Conservation (phyloP, 108 stramenopile species). For the Ochromonas danica region DNA sequence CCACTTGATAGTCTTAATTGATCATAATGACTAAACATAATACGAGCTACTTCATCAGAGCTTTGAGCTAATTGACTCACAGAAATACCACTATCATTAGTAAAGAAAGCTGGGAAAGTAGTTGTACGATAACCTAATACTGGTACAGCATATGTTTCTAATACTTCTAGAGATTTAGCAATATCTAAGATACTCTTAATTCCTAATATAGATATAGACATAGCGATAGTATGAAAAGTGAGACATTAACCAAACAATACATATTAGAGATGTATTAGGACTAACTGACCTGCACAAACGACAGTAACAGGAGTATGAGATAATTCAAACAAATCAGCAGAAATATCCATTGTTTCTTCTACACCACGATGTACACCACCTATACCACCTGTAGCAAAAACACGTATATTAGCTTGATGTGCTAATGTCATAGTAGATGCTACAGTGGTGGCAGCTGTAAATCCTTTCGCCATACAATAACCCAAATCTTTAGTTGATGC, state of each 20-base stretch:
- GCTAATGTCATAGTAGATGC: conserved; percentile 88
- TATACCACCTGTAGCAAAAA: conserved; percentile 76
- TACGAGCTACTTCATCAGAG: conserved; percentile 70
- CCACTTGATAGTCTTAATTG: conserved; percentile 67
- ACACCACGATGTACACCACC: conserved; percentile 91
- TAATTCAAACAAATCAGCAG: conserved; percentile 88
- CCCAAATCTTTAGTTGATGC: conserved; percentile 86
- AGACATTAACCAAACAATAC: too few species aligned
- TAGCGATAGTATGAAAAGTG: too few species aligned
- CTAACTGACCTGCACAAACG: conserved; percentile 91
- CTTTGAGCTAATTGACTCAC: conserved; percentile 68
- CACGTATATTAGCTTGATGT: conserved; percentile 73
- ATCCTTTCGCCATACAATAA: conserved; percentile 52
- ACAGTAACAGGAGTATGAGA: conserved; percentile 82
- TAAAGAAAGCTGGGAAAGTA: conserved; percentile 96
- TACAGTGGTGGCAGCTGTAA: conserved; percentile 82
- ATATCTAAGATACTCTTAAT: conserved; percentile 96
- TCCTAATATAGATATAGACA: too few species aligned
- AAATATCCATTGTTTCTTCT: conserved; percentile 74
- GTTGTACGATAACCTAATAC: conserved; percentile 68
- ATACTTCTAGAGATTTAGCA: conserved; percentile 81
- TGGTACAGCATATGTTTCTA: conserved; percentile 91
- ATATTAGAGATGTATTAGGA: too few species aligned
- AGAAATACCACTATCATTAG: conserved; percentile 49
- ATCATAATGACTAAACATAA: conserved; percentile 46